Percentiles rank a stretch among this genome's conserved stretches.
These are phyloP conservation scores for Saccharomyces hybrid DNA, from an alignment of 1,139 yeast species.

Conservation along the genomic window DNA sequence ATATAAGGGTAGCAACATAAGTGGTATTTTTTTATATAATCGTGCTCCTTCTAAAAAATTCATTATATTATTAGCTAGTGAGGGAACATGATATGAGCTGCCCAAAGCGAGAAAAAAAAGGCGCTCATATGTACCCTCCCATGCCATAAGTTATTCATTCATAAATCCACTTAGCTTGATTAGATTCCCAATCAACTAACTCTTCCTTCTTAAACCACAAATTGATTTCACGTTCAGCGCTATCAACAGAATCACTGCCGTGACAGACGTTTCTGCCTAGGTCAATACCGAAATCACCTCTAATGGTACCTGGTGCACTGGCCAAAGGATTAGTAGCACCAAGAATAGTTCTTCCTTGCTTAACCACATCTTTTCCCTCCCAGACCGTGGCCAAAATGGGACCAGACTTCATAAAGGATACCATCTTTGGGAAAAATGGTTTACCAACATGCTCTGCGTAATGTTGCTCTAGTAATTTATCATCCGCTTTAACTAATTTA, in stretches of 20 bases:
- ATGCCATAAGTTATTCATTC: constrained; percentile 45
- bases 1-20: not conserved
- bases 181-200: constrained; percentile 84
- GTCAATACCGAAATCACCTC: constrained; percentile 94
- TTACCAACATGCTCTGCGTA: constrained; percentile 91
- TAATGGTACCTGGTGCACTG: constrained; percentile 98
- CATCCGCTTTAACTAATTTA: constrained; percentile 85
- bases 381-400: constrained; percentile 99
- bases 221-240: constrained; percentile 90
- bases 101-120: not conserved
- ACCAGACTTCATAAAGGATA: constrained; percentile 96
- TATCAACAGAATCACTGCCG: constrained; percentile 99
- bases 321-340: constrained; percentile 99
- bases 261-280: constrained; percentile 99
- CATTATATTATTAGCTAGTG: not conserved
- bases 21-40: too few species aligned
- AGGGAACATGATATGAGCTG: not conserved
- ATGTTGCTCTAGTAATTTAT: constrained; percentile 83
- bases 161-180: constrained; percentile 84
- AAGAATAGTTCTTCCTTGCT: constrained; percentile 94
- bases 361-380: constrained; percentile 99
- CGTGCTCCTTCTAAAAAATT: not conserved
- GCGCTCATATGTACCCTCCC: not conserved
- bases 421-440: constrained; percentile 96
- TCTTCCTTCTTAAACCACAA: constrained; percentile 99